A percentile compares a stretch with the other conserved stretches of the same genome.
These are phyloP conservation scores for Amoebophrya sp. DNA, from an alignment of 169 alveolate genomes.

Conservation along the genomic window DNA sequence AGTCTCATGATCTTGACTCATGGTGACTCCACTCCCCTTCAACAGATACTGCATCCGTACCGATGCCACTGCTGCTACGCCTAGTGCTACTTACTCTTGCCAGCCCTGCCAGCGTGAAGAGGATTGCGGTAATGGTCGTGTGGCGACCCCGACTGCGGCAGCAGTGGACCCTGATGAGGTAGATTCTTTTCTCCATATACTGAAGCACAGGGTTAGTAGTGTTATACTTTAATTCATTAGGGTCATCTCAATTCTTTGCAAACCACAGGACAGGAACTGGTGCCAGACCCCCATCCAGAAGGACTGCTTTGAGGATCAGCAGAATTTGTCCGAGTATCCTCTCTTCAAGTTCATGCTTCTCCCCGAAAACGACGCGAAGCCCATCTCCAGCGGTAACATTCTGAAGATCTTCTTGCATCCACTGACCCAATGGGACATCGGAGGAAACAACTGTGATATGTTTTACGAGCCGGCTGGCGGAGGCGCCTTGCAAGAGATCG, in stretches of 20 bases:
- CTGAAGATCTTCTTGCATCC: not conserved
- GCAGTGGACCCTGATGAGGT: not conserved
- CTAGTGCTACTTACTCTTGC: not conserved
- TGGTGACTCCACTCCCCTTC: no score
- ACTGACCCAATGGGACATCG: not conserved
- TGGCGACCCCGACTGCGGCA: not conserved
- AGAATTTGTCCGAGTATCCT: not conserved
- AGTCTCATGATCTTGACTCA: no score
- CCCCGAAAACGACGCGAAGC: conserved; percentile 9
- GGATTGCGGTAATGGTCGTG: not conserved
- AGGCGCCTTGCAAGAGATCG: not conserved
- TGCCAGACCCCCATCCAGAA: not conserved
- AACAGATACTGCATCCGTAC: conserved; percentile 10
- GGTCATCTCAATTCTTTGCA: no score
- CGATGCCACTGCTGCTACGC: not conserved
- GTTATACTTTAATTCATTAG: no score
- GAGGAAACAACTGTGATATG: not conserved
- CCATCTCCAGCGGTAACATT: not conserved
- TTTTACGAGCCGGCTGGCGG: not conserved
- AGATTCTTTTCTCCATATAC: no score
- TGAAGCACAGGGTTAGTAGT: no score
- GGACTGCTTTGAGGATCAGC: conserved; percentile 8
- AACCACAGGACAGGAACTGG: not conserved
- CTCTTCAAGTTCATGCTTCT: not conserved
- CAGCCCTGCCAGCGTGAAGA: not conserved